Conservation (phyloP, 1,284 basidiomycete genomes). For the Pulchroboletus neoregius region DNA sequence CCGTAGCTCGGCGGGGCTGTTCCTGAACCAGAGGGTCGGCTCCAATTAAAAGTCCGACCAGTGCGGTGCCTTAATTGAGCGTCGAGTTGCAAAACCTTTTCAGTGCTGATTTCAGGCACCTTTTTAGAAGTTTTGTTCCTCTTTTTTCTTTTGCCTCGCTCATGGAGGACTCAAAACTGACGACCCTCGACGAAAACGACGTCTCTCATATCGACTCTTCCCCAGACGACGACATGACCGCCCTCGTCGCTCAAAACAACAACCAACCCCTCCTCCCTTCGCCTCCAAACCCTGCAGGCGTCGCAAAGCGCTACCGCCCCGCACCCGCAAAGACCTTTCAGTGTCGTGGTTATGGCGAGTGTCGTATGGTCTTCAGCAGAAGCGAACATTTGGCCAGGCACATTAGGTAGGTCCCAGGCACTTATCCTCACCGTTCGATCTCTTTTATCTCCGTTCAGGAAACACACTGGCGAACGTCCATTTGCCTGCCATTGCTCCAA, state of each 20-base stretch:
- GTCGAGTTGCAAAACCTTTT: constrained; percentile 29
- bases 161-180: constrained; percentile 36
- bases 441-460: constrained; percentile 49
- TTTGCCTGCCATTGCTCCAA: constrained; percentile 95
- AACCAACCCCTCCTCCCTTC: constrained; percentile 22
- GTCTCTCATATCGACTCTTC: constrained; percentile 7
- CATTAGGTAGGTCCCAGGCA: constrained; percentile 64
- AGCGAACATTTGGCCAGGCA: constrained; percentile 95
- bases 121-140: constrained; percentile 33
- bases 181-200: constrained; percentile 24
- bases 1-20: constrained; percentile 35
- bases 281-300: constrained; percentile 12
- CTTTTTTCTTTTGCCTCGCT: constrained; percentile 28
- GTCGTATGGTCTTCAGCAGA: constrained; percentile 93
- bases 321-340: constrained; percentile 89
- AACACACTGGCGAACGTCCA: constrained; percentile 95
- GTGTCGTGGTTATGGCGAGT: constrained; percentile 92
- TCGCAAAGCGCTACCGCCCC: constrained; percentile 66
- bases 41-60: constrained; percentile 28
- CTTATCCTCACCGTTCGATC: constrained; percentile 19
- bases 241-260: constrained; percentile 29
- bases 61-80: constrained; percentile 35
- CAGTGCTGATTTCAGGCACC: constrained; percentile 35
- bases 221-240: constrained; percentile 24
- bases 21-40: constrained; percentile 29